Evolutionary conservation across 805 yeast genomes (phyloP), one percentile per base, ranked within the genome.

Genomic region (Ogataea siamensis): DNA sequence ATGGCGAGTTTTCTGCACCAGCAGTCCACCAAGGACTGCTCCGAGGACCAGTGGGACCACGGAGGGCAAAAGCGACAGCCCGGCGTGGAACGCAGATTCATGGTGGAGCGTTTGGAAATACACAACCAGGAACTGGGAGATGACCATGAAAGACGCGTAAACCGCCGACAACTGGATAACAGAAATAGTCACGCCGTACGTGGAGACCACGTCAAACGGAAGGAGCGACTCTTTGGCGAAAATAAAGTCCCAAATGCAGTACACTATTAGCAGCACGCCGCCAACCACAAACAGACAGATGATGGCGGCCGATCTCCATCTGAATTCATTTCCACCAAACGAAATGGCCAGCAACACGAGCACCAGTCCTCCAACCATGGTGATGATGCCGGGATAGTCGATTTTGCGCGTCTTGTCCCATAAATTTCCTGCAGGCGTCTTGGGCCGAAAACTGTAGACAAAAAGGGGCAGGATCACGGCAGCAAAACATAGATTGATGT

Each of bases 401-500:
- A 79, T 61, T 14, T 56, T 55, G 11, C 49, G 40, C 12, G 76
- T 42, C 42, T 73, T 74, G 16, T 62, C 57, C 21, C 47, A 53
- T 24, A 66, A 37, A 13, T 59, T 52, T 10, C 73, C 72, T n/a
- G 51, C 51, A 1, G 76, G 69, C 24, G 53, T 57, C 5, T 75
- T 76, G 9, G 81, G 78, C 20, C 67, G 62, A 54, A 74, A 71
- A 13, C 68, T 63, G 4, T 68, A 41, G 3, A 67, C 32, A 12
- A 76, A 53, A 6, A 67, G 46, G 0, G 54, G 51, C 13, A 68
- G 51, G 0, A 77, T 72, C 0, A 66, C 37, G 1, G 80, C 86
- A 16, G 84, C 83, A 21, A 79, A 57, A 5, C 87, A 85, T 27
- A 83, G 56, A 56, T 81, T 82, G 46, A 83, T 66, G 57, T 75